Base-by-base conservation (phyloP, 805 yeast genomes). In the Brettanomyces naardenensis region DNA sequence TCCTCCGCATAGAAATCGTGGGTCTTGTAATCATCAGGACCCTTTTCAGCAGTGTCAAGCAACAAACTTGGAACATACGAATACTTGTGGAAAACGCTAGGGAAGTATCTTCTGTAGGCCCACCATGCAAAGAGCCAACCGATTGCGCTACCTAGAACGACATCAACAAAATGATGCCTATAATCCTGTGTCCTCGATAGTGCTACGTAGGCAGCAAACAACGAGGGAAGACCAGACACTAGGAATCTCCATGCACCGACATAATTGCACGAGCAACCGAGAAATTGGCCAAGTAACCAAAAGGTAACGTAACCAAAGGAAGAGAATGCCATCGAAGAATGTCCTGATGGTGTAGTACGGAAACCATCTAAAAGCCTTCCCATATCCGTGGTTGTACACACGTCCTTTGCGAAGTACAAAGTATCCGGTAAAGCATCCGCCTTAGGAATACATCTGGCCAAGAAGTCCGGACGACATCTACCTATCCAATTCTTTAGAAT, bases 91-190 rank as follows among this genome's bases (percentile, higher is more conserved):
- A 47, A 40, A 19, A 71, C 39, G 3, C 47, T 18, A 1, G 82
- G 82, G 58, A 70, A 79, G 31, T 69, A 58, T 26, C 80, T 60
- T 46, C 68, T 56, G 47, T 79, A 80, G 19, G 73, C 62, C 69
- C 74, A 68, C 58, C 61, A 63, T 0, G 89, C 90, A 25, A 80
- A 59, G 3, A 64, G 41, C 4, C 62, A 44, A 1, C 98, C 98
- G 3, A 90, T 53, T 1, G 66, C 14, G 21, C 82, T 66, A 3
- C 98, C 98, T 13, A 80, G 52, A 2, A 82, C 48, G 1, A 92
- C 81, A 58, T 90, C 98, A 14, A 84, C 65, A 53, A 85, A 87
- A 60, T 90, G 97, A 54, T 90, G 98, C 56, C 97, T 71, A 61
- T 89, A 89, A 60, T 90, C 98, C 51, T 83, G 81, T 1, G 95